Percentiles rank a stretch among this genome's conserved stretches.
Evolutionary conservation across 2,329 filamentous ascomycete genomes (phyloP).

Genomic region (Akanthomyces muscarius): DNA sequence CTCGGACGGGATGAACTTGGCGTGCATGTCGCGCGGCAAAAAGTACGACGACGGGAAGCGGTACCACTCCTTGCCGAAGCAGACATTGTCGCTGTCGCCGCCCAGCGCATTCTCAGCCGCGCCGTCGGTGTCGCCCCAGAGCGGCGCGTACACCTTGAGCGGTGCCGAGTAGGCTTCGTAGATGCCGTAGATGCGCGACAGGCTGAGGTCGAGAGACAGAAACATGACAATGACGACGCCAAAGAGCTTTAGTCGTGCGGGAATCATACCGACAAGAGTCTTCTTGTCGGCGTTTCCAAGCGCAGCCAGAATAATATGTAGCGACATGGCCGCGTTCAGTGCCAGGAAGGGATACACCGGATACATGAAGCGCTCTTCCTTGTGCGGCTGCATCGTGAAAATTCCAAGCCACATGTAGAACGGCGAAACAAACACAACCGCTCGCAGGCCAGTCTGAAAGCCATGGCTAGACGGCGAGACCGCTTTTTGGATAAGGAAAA

Average conservation of each 20-base stretch:
- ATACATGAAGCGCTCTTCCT: conserved; percentile 99
- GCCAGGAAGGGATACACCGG: conserved; percentile 88
- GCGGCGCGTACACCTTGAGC: conserved; percentile 62
- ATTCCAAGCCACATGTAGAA: conserved; percentile 95
- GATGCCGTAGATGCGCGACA: conserved; percentile 71
- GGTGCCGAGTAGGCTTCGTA: conserved; percentile 82
- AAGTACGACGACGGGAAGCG: conserved; percentile 93
- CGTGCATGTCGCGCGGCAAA: conserved; percentile 74
- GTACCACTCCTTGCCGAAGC: conserved; percentile 97
- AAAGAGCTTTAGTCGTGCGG: conserved; percentile 68
- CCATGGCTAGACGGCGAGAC: conserved; percentile 58
- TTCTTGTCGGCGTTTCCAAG: conserved; percentile 68
- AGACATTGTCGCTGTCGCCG: conserved; percentile 65
- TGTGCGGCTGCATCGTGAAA: conserved; percentile 90
- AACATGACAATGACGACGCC: conserved; percentile 59
- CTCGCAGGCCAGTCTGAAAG: conserved; percentile 68
- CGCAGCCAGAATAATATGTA: conserved; percentile 74
- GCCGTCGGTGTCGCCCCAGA: conserved; percentile 52
- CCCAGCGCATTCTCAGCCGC: conserved; percentile 44
- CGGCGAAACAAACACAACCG: conserved; percentile 71
- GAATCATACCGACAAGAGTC: conserved; percentile 65
- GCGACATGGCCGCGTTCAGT: conserved; percentile 78
- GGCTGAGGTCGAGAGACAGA: conserved; percentile 59
- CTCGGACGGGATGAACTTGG: conserved; percentile 87
- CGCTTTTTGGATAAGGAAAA: conserved; percentile 70